phyloP scores from a whole-genome alignment of 495 filamentous ascomycete genomes.

The Symbiotaphrina buchneri region DNA sequence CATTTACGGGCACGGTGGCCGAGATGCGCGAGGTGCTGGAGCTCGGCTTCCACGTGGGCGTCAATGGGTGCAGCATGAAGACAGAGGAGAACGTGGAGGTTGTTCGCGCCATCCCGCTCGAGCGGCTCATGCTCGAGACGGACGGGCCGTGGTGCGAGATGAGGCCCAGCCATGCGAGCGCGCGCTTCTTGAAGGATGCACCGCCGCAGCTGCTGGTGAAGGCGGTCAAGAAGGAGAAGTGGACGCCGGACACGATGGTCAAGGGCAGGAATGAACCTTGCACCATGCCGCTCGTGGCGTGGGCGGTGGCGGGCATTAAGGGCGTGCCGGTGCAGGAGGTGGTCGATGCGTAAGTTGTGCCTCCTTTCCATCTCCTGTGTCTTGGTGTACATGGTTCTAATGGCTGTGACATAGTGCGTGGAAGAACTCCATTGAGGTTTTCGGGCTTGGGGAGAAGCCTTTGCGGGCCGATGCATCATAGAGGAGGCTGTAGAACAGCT shows the following conservation, averaged over 20 bases:
- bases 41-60: slow-evolving; percentile 58
- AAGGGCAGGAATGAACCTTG: slow-evolving; percentile 87
- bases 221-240: slow-evolving; percentile 88
- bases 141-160: slow-evolving; percentile 75
- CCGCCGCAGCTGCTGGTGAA: slow-evolving; percentile 22
- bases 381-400: not conserved
- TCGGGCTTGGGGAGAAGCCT: slow-evolving; percentile 40
- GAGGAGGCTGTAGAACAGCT: too few species aligned
- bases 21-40: slow-evolving; percentile 61
- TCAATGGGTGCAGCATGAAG: slow-evolving; percentile 87
- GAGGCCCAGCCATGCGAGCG: slow-evolving; percentile 25
- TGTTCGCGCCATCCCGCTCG: slow-evolving; percentile 49
- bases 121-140: slow-evolving; percentile 69
- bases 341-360: slow-evolving; percentile 43
- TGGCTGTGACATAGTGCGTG: slow-evolving; percentile 27
- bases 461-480: too few species aligned
- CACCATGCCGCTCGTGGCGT: slow-evolving; percentile 63
- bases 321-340: slow-evolving; percentile 58
- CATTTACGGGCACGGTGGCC: slow-evolving; percentile 65
- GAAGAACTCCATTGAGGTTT: slow-evolving; percentile 63
- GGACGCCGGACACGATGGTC: slow-evolving; percentile 57
- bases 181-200: slow-evolving; percentile 22
- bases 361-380: not conserved
- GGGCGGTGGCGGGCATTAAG: slow-evolving; percentile 68
- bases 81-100: slow-evolving; percentile 73